Conservation (phyloP, 1,139 yeast genomes). For the Pichia terricola region DNA sequence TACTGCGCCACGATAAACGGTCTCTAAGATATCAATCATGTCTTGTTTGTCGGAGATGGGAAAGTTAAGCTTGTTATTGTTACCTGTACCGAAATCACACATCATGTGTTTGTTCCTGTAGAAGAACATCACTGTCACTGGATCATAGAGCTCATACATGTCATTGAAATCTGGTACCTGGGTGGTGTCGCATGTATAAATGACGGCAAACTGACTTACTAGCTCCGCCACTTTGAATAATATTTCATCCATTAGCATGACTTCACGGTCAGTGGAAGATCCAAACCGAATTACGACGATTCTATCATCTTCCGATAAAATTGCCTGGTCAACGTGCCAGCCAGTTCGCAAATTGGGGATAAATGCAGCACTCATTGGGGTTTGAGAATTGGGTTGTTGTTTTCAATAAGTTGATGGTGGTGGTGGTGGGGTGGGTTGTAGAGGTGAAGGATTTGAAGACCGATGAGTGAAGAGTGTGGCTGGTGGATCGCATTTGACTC, state of each 20-base stretch:
- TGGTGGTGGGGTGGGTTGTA: too few species aligned
- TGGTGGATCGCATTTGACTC: too few species aligned
- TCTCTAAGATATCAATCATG: slow-evolving; percentile 81
- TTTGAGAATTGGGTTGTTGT: too few species aligned
- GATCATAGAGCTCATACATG: slow-evolving; percentile 90
- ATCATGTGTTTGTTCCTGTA: slow-evolving; percentile 92
- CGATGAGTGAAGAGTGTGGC: too few species aligned
- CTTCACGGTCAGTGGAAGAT: slow-evolving; percentile 61
- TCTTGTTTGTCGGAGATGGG: slow-evolving; percentile 75
- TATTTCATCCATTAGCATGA: slow-evolving; percentile 87
- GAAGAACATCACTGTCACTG: slow-evolving; percentile 89
- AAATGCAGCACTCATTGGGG: too few species aligned
- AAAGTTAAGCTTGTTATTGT: slow-evolving; percentile 88
- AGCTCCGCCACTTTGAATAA: slow-evolving; percentile 72
- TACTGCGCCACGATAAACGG: slow-evolving; percentile 80
- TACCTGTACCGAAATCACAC: slow-evolving; percentile 98
- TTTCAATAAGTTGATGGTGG: too few species aligned
- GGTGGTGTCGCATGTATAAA: slow-evolving; percentile 81
- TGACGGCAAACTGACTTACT: slow-evolving; percentile 78
- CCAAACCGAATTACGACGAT: slow-evolving; percentile 87
- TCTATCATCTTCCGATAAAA: slow-evolving; percentile 73
- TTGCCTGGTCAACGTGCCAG: slow-evolving; percentile 99
- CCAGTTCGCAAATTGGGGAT: slow-evolving; percentile 49
- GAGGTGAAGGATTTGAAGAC: too few species aligned
- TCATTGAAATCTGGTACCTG: slow-evolving; percentile 85